Conservation (phyloP, 2,329 filamentous ascomycete species). For the Zarea fungicola region DNA sequence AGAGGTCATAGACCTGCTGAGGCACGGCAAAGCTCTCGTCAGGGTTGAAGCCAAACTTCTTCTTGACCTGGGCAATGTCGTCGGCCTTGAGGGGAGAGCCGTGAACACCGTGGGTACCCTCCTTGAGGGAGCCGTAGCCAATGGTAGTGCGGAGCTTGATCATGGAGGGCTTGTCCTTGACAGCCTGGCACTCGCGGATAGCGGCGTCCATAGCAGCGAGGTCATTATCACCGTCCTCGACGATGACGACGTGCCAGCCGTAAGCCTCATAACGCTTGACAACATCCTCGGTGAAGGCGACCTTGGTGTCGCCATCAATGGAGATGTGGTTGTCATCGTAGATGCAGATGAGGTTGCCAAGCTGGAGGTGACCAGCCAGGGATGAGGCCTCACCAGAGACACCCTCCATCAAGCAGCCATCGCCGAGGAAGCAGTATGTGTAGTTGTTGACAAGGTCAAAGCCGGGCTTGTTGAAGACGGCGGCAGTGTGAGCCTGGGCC, state of each 20-base stretch:
- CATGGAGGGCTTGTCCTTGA: conserved; percentile 93
- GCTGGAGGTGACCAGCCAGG: conserved; percentile 89
- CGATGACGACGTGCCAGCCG: conserved; percentile 86
- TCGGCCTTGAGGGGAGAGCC: conserved; percentile 93
- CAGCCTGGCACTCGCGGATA: conserved; percentile 75
- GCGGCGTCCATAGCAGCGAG: conserved; percentile 83
- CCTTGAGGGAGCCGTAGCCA: conserved; percentile 86
- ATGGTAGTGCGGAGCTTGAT: conserved; percentile 98
- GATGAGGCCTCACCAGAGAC: conserved; percentile 89
- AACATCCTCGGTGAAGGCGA: conserved; percentile 95
- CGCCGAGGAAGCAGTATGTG: conserved; percentile 94
- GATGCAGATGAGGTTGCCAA: conserved; percentile 94
- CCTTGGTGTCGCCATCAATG: conserved; percentile 90
- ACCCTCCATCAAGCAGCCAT: conserved; percentile 98
- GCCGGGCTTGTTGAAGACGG: conserved; percentile 92
- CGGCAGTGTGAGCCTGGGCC: conserved; percentile 86
- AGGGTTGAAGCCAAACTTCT: conserved; percentile 93
- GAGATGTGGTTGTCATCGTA: conserved; percentile 99
- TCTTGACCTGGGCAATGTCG: conserved; percentile 89
- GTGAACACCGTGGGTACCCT: conserved; percentile 94
- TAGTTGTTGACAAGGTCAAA: conserved; percentile 92
- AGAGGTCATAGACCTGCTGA: conserved; percentile 89
- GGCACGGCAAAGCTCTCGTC: conserved; percentile 89
- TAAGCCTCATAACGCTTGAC: conserved; percentile 92
- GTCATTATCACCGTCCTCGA: conserved; percentile 85